Evolutionary conservation across 2,329 filamentous ascomycete species (phyloP), one percentile per base, ranked within the genome.

Genomic region (Shiraia bambusicola): DNA sequence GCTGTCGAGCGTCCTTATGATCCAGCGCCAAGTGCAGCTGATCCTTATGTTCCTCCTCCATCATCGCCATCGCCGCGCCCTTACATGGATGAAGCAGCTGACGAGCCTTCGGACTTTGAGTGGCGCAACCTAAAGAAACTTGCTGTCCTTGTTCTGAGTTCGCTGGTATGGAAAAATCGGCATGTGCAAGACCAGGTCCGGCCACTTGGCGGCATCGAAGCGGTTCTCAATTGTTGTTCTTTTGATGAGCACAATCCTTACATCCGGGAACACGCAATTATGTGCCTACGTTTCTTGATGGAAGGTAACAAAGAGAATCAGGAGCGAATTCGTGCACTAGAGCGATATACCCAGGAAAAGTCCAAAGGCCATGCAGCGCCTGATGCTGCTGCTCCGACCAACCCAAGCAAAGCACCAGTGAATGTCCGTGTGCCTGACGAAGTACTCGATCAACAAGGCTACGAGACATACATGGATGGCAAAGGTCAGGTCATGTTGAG

Each of bases 171-270:
- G 76, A 93, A 93, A 34, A 88, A 87, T 55, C 79, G 85, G 1
- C 80, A 82, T 7, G 91, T 96, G 0, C 92, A 97, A 69, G 82
- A 86, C 56, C 92, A 96, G 65, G 88, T 97, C 49, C 81, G 94
- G 31, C 80, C 83, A 34, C 82, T 92, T 57, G 87, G 89, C 51
- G 92, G 92, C 29, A 87, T 97, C 30, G 87, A 95, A 54, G 84
- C 88, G 0, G 78, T 97, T 14, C 79, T 96, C 12, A 90, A 90
- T 60, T 95, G 90, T 69, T 96, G 90, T 58, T 81, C 84, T 24
- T 93, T 93, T 63, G 92, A 97, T 63, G 89, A 92, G 55, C 83
- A 95, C 70, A 96, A 96, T 61, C 89, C 90, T 0, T 96, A 92
- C 63, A 91, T 95, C 50, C 88, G 92, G 59, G 92, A 97, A 67